Conservation (phyloP, 225 moss, liverwort and hornwort species). For the Antitrichia curtipendula region DNA sequence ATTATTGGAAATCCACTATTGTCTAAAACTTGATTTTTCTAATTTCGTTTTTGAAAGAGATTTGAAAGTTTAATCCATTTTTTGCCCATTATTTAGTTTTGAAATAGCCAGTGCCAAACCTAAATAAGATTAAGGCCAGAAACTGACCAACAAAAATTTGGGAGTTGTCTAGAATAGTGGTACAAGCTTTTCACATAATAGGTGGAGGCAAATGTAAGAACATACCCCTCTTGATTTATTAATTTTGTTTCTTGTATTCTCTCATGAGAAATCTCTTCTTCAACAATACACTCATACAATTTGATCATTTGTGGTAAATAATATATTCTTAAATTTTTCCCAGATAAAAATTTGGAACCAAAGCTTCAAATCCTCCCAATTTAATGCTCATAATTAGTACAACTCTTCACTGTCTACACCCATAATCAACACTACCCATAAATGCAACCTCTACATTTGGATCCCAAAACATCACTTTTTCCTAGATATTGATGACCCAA, state of each 20-base stretch:
- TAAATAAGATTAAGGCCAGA: too few species aligned
- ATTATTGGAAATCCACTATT: rapidly evolving
- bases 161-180: neutral
- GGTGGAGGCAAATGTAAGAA: neutral
- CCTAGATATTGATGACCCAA: neutral
- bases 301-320: neutral
- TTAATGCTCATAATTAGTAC: too few species aligned
- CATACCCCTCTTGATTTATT: neutral
- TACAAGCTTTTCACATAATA: neutral
- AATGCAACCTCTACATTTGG: neutral
- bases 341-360: too few species aligned
- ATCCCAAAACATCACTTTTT: neutral
- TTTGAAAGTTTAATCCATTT: neutral
- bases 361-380: too few species aligned
- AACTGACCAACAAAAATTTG: neutral
- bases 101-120: rapidly evolving
- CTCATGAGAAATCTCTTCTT: rapidly evolving
- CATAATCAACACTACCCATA: neutral
- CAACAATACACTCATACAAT: neutral
- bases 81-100: neutral
- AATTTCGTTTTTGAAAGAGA: neutral
- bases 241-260: neutral
- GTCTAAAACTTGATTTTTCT: rapidly evolving
- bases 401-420: too few species aligned
- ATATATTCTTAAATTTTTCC: neutral